Percentiles rank a stretch among this genome's conserved stretches.
These are phyloP conservation scores for Cladobotryum mycophilum DNA, from an alignment of 2,329 filamentous ascomycete species.

Conservation along the genomic window DNA sequence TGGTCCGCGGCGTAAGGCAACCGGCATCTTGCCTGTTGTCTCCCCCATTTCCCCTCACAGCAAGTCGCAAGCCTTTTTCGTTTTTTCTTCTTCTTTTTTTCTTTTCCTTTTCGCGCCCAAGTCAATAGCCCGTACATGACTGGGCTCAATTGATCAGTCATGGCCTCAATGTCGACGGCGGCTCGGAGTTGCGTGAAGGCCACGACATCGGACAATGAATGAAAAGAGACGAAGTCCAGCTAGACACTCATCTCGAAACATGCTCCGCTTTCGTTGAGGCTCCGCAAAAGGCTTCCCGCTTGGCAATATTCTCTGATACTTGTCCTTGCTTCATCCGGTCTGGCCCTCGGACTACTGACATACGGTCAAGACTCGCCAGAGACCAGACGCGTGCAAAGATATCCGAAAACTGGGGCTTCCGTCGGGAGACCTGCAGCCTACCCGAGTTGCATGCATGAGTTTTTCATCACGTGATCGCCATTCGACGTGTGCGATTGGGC, in stretches of 20 bases:
- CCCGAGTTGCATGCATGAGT: conserved; percentile 28
- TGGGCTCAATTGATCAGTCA: too few species aligned
- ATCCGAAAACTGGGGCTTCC: conserved; percentile 22
- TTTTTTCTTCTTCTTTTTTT: not conserved
- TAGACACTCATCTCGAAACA: too few species aligned
- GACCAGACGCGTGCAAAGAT: conserved; percentile 3
- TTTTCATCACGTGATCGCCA: conserved; percentile 27
- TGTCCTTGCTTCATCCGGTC: conserved; percentile 1
- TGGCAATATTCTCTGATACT: not conserved
- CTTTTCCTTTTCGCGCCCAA: not conserved
- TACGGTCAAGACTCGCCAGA: conserved; percentile 3
- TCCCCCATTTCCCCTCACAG: not conserved
- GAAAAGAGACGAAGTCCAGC: too few species aligned
- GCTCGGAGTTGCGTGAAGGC: too few species aligned
- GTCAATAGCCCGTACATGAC: not conserved
- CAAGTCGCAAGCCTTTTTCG: not conserved
- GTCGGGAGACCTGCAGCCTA: conserved; percentile 29
- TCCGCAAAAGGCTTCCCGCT: not conserved
- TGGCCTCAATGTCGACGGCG: too few species aligned
- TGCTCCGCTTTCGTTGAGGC: not conserved
- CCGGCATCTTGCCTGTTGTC: not conserved
- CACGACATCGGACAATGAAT: too few species aligned
- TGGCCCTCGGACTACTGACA: not conserved
- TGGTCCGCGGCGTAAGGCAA: conserved; percentile 1
- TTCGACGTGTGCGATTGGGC: conserved; percentile 32